Conservation (phyloP, 305 asterid genomes). For the Rubia tinctorum region DNA sequence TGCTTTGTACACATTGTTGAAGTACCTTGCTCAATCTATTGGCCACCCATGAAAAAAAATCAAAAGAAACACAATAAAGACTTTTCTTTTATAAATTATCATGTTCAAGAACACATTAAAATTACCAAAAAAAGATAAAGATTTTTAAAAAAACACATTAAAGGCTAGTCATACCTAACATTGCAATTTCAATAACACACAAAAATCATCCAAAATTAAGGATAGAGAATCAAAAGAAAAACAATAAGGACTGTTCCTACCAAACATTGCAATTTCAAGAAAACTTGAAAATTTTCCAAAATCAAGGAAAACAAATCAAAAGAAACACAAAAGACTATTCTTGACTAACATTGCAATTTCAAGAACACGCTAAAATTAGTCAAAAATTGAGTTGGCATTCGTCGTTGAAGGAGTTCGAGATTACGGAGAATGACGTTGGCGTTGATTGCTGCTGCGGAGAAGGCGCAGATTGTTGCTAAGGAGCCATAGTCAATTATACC, state of each 20-base stretch:
- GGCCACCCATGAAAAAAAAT: conserved; percentile 19
- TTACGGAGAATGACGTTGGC: too few relatives aligned
- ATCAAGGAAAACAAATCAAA: background rate
- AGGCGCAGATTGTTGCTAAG: too few relatives aligned
- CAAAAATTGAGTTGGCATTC: too few relatives aligned
- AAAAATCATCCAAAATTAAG: background rate
- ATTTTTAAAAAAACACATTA: background rate
- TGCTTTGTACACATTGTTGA: conserved; percentile 92
- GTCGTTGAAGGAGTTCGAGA: too few relatives aligned
- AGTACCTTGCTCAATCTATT: conserved; percentile 94
- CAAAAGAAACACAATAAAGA: conserved; percentile 11
- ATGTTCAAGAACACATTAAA: conserved; percentile 19
- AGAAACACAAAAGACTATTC: background rate
- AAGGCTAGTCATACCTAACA: background rate
- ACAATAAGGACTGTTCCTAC: conserved; percentile 15
- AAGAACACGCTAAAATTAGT: background rate
- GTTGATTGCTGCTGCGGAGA: too few relatives aligned
- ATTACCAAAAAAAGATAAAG: background rate
- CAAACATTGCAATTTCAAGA: conserved; percentile 12
- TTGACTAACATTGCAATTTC: too few relatives aligned
- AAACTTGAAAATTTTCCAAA: conserved; percentile 6
- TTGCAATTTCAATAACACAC: background rate
- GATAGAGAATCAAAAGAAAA: conserved; percentile 4
- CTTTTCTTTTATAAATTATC: conserved; percentile 16
- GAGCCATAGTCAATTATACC: too few relatives aligned